Base-by-base conservation (phyloP, 2,329 filamentous ascomycete genomes). In the Delphinella strobiligena region DNA sequence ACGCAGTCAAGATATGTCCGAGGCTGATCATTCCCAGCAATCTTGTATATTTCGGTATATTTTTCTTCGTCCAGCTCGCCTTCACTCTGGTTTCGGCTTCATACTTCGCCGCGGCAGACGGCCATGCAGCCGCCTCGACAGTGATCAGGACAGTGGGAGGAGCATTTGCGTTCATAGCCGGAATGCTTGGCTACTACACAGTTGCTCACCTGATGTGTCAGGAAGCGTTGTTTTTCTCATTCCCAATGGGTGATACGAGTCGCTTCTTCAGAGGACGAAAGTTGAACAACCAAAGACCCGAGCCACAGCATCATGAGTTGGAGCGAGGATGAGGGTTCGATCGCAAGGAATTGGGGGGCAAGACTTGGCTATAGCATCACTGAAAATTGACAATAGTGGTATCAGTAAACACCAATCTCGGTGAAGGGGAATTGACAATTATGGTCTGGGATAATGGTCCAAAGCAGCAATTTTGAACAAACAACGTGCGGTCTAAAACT, bases 11-110 rank as follows among this genome's bases (percentile, higher is more conserved):
- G n/a, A n/a, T n/a, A n/a, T n/a, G n/a, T n/a, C n/a, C n/a, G n/a
- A n/a, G 14, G 12, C 15, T 22, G 19, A 36, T 17, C 31, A 8
- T 14, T 35, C 29, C 34, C 24, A 58, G 48, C 34, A 69, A 70
- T 31, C 42, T 70, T 5, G 64, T 68, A 4, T 68, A 68, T 38
- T 66, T 68, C 35, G 53, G 51, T 2, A 66, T 69, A n/a, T 70
- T 68, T 49, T 58, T 64, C 41, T 62, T 64, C 2, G 62, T 70
- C 1, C 61, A 69, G 33, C 41, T 68, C 5, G 59, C 61, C 3
- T 69, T 69, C 42, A 50, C 61, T 4, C 51, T 63, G 2, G 56
- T 69, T 5, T 58, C 64, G 3, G 61, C 61, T 1, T 61, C 56
- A 14, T 69, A 69, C 47, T 69, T 69, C 43, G 60, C 64, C 1